Evolutionary conservation across 2,329 filamentous ascomycete species (phyloP).

Genomic region (Metarhizium guizhouense): DNA sequence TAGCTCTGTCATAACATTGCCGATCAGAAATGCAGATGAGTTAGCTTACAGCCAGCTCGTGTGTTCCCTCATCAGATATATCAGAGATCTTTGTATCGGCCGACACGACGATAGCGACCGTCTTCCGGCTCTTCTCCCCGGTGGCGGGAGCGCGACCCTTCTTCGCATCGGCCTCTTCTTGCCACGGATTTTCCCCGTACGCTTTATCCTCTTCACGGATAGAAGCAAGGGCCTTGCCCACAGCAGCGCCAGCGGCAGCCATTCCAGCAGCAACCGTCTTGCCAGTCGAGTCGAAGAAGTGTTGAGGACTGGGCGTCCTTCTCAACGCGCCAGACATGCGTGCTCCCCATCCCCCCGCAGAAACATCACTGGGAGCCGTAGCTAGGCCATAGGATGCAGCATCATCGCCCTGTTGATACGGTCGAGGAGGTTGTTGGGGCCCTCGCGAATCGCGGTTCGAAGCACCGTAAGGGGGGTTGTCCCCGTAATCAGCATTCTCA

Average conservation of each 20-base stretch:
- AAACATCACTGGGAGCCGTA: conserved; percentile 18
- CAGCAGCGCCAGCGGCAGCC: conserved; percentile 71
- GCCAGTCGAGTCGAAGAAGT: conserved; percentile 76
- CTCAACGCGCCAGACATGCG: conserved; percentile 75
- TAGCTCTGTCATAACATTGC: conserved; percentile 8
- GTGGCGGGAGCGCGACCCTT: conserved; percentile 32
- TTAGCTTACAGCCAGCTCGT: conserved; percentile 71
- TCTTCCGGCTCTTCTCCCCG: conserved; percentile 52
- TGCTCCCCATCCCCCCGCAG: conserved; percentile 54
- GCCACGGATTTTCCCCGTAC: conserved; percentile 83
- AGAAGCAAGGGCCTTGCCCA: conserved; percentile 73
- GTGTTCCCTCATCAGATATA: conserved; percentile 50
- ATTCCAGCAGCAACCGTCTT: conserved; percentile 74
- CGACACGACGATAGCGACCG: conserved; percentile 81
- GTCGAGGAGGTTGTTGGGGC: conserved; percentile 27
- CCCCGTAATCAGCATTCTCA: conserved; percentile 41
- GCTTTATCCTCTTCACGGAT: conserved; percentile 80
- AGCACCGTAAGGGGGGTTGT: conserved; percentile 41
- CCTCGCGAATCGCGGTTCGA: conserved; percentile 23
- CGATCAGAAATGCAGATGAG: too few relatives aligned
- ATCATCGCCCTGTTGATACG: conserved; percentile 11
- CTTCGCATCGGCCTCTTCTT: conserved; percentile 74
- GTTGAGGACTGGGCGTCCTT: conserved; percentile 77
- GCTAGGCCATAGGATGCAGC: conserved; percentile 33
- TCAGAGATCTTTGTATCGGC: conserved; percentile 57